phyloP scores from a whole-genome alignment of 331 rosid genomes.

The Cydonia oblonga region DNA sequence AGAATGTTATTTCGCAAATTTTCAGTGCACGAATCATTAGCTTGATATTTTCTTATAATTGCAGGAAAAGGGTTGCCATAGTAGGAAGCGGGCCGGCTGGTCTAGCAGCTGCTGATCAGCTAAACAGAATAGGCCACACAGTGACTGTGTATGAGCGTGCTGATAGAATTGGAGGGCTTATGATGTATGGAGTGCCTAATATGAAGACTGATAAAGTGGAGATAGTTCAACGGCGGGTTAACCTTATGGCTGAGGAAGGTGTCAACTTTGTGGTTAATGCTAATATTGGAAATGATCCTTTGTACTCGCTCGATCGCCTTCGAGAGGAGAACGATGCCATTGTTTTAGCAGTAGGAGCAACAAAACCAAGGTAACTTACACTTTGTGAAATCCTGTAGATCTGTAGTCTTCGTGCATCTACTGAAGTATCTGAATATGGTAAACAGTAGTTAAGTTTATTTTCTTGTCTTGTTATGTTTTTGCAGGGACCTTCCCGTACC shows the following conservation, averaged over 20 bases:
- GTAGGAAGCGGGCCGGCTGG: constrained; percentile 99
- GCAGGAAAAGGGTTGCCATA: constrained; percentile 80
- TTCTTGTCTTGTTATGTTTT: not conserved
- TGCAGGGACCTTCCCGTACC: constrained; percentile 93
- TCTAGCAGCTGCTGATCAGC: constrained; percentile 97
- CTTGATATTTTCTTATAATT: not conserved
- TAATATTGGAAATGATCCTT: constrained; percentile 69
- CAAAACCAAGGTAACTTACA: constrained; percentile 74
- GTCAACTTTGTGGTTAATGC: constrained; percentile 73
- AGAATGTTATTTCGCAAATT: not conserved
- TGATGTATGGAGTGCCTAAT: constrained; percentile 99
- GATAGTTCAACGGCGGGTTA: constrained; percentile 78
- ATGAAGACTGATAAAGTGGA: constrained; percentile 92
- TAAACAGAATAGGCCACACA: constrained; percentile 77
- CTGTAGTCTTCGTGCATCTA: not conserved
- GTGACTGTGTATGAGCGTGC: constrained; percentile 88
- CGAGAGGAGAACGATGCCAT: constrained; percentile 72
- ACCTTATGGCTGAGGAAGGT: constrained; percentile 89
- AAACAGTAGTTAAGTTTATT: not conserved
- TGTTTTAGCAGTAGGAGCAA: constrained; percentile 84
- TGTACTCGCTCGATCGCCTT: constrained; percentile 57
- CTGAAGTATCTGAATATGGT: not conserved
- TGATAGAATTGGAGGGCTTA: constrained; percentile 94
- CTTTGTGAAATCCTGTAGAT: not conserved
- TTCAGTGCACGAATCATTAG: not conserved